Percentiles rank a stretch among this genome's conserved stretches.
These are phyloP conservation scores for Hyphopichia homilentoma DNA, from an alignment of 805 yeast genomes.

Conservation along the genomic window DNA sequence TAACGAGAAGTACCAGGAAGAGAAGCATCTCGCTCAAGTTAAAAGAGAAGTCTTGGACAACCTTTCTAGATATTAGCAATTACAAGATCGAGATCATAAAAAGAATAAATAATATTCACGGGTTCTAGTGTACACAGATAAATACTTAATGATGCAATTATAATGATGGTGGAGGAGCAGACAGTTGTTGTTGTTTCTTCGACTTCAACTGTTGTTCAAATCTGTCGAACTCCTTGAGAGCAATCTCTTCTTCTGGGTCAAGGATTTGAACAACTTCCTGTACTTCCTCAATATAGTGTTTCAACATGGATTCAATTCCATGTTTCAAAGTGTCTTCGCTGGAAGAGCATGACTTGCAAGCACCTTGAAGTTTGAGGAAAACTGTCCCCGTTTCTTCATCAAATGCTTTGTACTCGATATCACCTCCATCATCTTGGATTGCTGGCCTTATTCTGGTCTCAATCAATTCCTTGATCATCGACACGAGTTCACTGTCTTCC, in stretches of 20 bases:
- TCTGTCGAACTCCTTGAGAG: slow-evolving; percentile 79
- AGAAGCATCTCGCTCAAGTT: slow-evolving; percentile 8
- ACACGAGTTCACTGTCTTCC: slow-evolving; percentile 61
- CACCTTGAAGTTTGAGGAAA: slow-evolving; percentile 86
- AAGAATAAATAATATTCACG: not conserved
- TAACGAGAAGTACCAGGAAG: slow-evolving; percentile 19
- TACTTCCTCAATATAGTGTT: slow-evolving; percentile 95
- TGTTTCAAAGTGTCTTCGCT: slow-evolving; percentile 89
- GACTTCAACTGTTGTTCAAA: slow-evolving; percentile 51
- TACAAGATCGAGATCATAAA: too few relatives aligned
- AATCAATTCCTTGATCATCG: slow-evolving; percentile 87
- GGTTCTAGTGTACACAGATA: too few relatives aligned
- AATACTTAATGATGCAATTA: slow-evolving; percentile 4
- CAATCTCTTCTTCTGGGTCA: slow-evolving; percentile 72
- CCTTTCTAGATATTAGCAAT: too few relatives aligned
- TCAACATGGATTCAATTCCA: slow-evolving; percentile 97
- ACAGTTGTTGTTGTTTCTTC: slow-evolving; percentile 10
- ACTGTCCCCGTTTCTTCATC: slow-evolving; percentile 86
- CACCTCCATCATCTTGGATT: slow-evolving; percentile 98
- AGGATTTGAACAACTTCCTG: slow-evolving; percentile 81
- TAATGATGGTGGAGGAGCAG: slow-evolving; percentile 24
- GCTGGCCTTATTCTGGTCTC: slow-evolving; percentile 97
- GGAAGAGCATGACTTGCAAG: slow-evolving; percentile 90
- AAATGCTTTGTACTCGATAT: slow-evolving; percentile 82
- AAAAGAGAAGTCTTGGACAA: slow-evolving; percentile 13